These are phyloP conservation scores for Mucor plumbeus DNA, from an alignment of 371 early-diverging fungal species.

Conservation along the genomic window DNA sequence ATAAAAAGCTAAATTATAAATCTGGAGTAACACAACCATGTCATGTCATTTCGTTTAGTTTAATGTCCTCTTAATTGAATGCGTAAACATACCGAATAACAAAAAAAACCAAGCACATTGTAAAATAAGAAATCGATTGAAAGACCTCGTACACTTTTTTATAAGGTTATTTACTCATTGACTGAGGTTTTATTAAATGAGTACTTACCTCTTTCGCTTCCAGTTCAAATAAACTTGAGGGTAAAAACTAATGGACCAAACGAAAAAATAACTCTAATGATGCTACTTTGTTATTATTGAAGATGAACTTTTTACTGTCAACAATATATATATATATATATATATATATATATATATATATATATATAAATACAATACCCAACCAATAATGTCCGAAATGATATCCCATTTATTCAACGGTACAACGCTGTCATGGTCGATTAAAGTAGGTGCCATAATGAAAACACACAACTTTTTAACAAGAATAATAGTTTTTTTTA, in stretches of 20 bases:
- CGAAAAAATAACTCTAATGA: constrained; percentile 39
- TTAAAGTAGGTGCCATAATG: not conserved
- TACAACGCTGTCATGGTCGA: not conserved
- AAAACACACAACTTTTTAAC: not conserved
- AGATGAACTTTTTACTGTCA: not conserved
- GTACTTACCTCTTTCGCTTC: constrained; percentile 38
- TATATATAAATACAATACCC: constrained; percentile 30
- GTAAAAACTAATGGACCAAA: constrained; percentile 51
- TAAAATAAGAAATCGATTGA: constrained; percentile 84
- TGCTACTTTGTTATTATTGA: not conserved
- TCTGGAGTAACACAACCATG: constrained; percentile 25
- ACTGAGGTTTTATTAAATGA: not conserved
- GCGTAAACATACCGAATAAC: constrained; percentile 61
- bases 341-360: no score
- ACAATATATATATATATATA: no score
- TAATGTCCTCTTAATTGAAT: not conserved
- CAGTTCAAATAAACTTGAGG: constrained; percentile 46
- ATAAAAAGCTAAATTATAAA: constrained; percentile 74
- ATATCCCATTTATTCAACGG: constrained; percentile 22
- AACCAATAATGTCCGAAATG: constrained; percentile 40
- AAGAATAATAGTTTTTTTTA: not conserved
- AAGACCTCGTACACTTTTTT: constrained; percentile 71
- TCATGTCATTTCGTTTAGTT: not conserved
- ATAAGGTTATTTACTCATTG: not conserved
- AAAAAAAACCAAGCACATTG: constrained; percentile 79